phyloP scores from a whole-genome alignment of 192 early-diverging fungal genomes.

The Coemansia sp. region DNA sequence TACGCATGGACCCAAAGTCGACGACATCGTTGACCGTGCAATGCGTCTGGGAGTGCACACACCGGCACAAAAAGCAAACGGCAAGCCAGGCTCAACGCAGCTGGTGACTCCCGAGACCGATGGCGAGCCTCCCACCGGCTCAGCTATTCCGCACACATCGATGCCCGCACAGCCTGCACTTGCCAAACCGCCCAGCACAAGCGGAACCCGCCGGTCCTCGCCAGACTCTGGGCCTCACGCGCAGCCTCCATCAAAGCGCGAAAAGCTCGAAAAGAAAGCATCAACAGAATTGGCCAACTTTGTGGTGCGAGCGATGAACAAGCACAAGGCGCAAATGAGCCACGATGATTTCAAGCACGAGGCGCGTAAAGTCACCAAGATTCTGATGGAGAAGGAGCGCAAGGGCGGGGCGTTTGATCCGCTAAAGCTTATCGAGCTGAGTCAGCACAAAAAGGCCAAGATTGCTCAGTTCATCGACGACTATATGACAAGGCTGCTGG shows the following conservation, averaged over 20 bases:
- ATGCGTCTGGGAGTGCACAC: conserved; percentile 27
- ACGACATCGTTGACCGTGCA: conserved; percentile 52
- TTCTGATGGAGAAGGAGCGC: conserved; percentile 57
- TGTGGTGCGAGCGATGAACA: conserved; percentile 47
- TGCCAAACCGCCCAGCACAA: conserved; percentile 1
- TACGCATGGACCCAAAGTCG: conserved; percentile 31
- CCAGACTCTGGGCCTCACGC: conserved; percentile 3
- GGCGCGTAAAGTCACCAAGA: conserved; percentile 55
- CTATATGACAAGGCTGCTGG: conserved; percentile 32
- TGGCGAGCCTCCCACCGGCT: conserved; percentile 20
- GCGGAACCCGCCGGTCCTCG: conserved; percentile 16
- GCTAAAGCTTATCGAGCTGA: conserved; percentile 44
- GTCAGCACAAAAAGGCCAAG: conserved; percentile 50
- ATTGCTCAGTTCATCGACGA: conserved; percentile 52
- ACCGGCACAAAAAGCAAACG: background rate
- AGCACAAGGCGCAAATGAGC: conserved; percentile 47
- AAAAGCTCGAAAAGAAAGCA: conserved; percentile 46
- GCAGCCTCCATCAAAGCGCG: conserved; percentile 30
- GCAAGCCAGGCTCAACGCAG: conserved; percentile 11
- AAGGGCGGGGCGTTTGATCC: conserved; percentile 43
- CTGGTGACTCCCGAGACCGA: conserved; percentile 48
- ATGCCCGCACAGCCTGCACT: background rate
- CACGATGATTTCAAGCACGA: conserved; percentile 55
- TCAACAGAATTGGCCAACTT: conserved; percentile 48
- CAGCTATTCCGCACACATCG: background rate